These are phyloP conservation scores for Smallanthus sonchifolius DNA, from an alignment of 129 eudicot species.

Conservation along the genomic window DNA sequence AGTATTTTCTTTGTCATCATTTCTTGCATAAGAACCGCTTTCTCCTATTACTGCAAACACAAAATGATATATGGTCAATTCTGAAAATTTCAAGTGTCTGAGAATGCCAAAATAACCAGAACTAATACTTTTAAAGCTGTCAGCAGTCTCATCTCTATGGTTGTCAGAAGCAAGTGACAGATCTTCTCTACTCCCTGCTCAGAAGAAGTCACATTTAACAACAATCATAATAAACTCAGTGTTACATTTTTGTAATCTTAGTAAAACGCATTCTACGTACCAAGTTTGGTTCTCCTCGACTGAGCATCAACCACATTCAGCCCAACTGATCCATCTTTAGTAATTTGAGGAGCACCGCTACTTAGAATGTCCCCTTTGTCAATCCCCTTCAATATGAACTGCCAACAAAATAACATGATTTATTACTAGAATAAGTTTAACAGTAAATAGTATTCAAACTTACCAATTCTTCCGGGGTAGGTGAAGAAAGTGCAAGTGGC, in stretches of 20 bases:
- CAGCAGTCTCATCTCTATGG: slow-evolving; percentile 37
- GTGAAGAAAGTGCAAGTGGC: slow-evolving; percentile 75
- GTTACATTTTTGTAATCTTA: not conserved
- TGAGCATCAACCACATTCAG: slow-evolving; percentile 46
- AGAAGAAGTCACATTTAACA: slow-evolving; percentile 12
- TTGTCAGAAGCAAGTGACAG: slow-evolving; percentile 40
- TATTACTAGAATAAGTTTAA: not conserved
- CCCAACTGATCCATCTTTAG: slow-evolving; percentile 75
- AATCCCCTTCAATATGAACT: slow-evolving; percentile 83
- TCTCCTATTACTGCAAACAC: slow-evolving; percentile 37
- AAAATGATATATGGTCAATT: not conserved
- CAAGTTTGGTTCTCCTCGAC: slow-evolving; percentile 61
- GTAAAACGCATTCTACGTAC: slow-evolving; percentile 28
- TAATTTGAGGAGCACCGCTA: slow-evolving; percentile 77
- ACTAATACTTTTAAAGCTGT: slow-evolving; percentile 36
- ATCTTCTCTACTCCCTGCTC: slow-evolving; percentile 78
- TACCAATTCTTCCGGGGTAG: slow-evolving; percentile 84
- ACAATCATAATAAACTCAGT: not conserved
- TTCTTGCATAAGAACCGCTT: slow-evolving; percentile 32
- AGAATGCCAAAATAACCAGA: slow-evolving; percentile 10
- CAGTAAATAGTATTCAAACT: not conserved
- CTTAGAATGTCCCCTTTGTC: slow-evolving; percentile 82
- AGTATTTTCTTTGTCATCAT: slow-evolving; percentile 35
- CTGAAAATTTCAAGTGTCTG: not conserved
- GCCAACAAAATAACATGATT: slow-evolving; percentile 5